Conservation (phyloP, 139 green algal genomes). For the Coccomyxa sp. region DNA sequence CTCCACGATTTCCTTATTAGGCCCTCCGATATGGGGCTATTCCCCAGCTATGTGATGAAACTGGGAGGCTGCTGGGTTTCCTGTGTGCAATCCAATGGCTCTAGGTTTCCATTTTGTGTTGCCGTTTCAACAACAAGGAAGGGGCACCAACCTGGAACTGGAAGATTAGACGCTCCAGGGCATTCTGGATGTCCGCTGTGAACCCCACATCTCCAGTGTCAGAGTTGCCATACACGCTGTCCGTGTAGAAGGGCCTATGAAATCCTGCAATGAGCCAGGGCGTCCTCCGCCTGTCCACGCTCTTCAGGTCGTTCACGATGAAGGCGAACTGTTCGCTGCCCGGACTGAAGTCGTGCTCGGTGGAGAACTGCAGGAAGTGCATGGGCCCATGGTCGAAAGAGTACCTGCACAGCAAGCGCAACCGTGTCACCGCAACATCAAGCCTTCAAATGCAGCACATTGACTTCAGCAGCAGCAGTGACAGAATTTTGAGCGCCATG, state of each 20-base stretch:
- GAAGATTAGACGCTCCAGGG: constrained; percentile 33
- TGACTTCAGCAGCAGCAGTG: not conserved
- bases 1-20: too few relatives aligned
- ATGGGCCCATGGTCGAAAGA: constrained; percentile 73
- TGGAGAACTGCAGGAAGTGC: constrained; percentile 73
- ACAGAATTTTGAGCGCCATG: too few relatives aligned
- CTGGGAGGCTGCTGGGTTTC: too few relatives aligned
- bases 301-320: not conserved
- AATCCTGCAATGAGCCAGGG: constrained; percentile 53
- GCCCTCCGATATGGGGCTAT: too few relatives aligned
- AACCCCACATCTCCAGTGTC: constrained; percentile 38
- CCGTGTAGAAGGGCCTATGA: constrained; percentile 63
- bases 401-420: constrained; percentile 42
- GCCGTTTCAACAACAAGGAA: too few relatives aligned
- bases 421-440: too few relatives aligned
- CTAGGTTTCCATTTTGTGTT: too few relatives aligned
- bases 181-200: constrained; percentile 11
- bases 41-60: too few relatives aligned
- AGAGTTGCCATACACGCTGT: constrained; percentile 26
- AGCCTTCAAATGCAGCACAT: not conserved
- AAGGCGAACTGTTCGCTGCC: not conserved
- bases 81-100: too few relatives aligned
- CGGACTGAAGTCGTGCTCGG: constrained; percentile 61
- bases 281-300: constrained; percentile 28
- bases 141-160: constrained; percentile 15